Evolutionary conservation across 371 early-diverging fungal species (phyloP), one percentile per base, ranked within the genome.

Genomic region (Phascolomyces articulosus): DNA sequence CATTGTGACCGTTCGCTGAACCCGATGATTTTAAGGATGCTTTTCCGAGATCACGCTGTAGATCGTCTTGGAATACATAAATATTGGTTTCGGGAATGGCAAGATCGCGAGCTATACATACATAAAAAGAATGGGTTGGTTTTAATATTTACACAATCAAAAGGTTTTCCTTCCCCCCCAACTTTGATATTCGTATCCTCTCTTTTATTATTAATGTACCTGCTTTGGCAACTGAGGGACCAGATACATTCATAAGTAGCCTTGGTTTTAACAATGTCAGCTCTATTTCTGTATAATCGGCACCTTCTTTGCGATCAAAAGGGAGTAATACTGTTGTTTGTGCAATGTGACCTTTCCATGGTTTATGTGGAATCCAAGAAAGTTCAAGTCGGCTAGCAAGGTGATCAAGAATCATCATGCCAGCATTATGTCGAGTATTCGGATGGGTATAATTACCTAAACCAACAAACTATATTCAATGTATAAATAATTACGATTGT

Each of bases 61-160:
- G 70, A 65, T 93, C 94, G 66, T 93, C 94, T 66, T 93, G 94
- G n/a, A 91, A 73, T 0, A 92, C 75, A 31, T 91, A 76, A 7
- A 90, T 38, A 24, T 86, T 73, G 0, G 73, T 66, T 16, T 64
- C 55, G 3, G 70, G 55, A 28, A 85, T 75, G 1, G 71, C 55
- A 4, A 87, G 63, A 4, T 78, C 84, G 23, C 64, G 70, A 10
- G 71, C 84, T 86, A 54, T 44, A 44, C 16, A n/a, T 21, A 15
- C 58, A 11, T 34, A 16, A 31, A n/a, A 18, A 55, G 7, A n/a
- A 21, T 31, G 29, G n/a, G n/a, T n/a, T n/a, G n/a, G n/a, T n/a
- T n/a, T n/a, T n/a, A n/a, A n/a, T n/a, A n/a, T n/a, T n/a, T n/a
- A n/a, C n/a, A n/a, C n/a, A n/a, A n/a, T n/a, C n/a, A n/a, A n/a